Evolutionary conservation across 2,329 filamentous ascomycete species (phyloP).

Genomic region (Colletotrichum sp.): DNA sequence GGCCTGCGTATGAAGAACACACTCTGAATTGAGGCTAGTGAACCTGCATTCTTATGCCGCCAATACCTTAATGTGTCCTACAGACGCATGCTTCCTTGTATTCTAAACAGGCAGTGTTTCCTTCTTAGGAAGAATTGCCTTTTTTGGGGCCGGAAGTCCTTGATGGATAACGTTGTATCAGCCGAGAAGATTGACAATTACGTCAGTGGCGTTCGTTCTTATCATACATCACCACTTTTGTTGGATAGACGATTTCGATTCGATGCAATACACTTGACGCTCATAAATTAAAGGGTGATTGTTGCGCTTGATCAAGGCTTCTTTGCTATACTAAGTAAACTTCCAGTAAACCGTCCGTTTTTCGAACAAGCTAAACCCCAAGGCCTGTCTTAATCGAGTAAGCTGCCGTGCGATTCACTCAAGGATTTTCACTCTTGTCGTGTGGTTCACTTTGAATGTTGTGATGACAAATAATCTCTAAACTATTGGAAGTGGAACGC

Average conservation of each 20-base stretch:
- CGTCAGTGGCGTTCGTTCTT: background rate
- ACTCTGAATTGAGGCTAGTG: background rate
- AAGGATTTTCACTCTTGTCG: background rate
- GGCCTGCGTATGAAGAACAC: background rate
- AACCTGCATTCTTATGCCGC: background rate
- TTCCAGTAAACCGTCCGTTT: background rate
- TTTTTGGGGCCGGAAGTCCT: background rate
- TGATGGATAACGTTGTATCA: background rate
- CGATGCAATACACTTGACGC: background rate
- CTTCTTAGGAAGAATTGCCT: background rate
- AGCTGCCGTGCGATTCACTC: background rate
- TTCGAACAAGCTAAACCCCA: background rate
- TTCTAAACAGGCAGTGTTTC: background rate
- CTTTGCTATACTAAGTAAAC: fast-evolving
- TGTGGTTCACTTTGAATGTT: background rate
- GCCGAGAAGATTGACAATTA: background rate
- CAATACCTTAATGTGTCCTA: background rate
- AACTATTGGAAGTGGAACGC: background rate
- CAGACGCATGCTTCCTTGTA: background rate
- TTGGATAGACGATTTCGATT: background rate
- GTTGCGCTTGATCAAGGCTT: background rate
- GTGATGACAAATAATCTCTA: fast-evolving
- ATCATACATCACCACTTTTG: background rate
- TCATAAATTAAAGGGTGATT: background rate
- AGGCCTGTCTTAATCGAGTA: background rate